These are phyloP conservation scores for Exophiala bonariae DNA, from an alignment of 2,329 filamentous ascomycete genomes.

Conservation along the genomic window DNA sequence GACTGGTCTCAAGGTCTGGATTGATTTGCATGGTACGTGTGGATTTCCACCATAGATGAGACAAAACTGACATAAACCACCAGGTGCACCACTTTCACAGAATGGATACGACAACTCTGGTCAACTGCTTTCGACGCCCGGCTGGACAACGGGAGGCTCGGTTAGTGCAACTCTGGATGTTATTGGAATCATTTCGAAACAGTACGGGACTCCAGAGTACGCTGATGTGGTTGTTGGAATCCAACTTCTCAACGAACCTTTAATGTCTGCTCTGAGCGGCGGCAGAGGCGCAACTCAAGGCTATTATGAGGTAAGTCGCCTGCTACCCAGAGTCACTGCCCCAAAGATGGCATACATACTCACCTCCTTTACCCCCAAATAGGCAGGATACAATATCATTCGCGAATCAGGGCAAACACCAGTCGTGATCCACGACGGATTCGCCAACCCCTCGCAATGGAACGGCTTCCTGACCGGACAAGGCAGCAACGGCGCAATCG, in stretches of 20 bases:
- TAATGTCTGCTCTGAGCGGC: slow-evolving; percentile 30
- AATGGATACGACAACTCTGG: slow-evolving; percentile 70
- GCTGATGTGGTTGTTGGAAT: slow-evolving; percentile 59
- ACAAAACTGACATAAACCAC: slow-evolving; percentile 1
- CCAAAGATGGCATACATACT: too few species aligned
- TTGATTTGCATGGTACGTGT: slow-evolving; percentile 67
- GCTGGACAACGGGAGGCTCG: slow-evolving; percentile 40
- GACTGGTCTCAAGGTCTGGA: slow-evolving; percentile 62
- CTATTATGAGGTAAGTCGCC: slow-evolving; percentile 51
- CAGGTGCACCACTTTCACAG: slow-evolving; percentile 58
- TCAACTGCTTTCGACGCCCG: slow-evolving; percentile 32
- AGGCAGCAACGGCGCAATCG: slow-evolving; percentile 51
- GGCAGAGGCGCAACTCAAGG: slow-evolving; percentile 48
- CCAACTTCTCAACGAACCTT: slow-evolving; percentile 46
- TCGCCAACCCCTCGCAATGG: slow-evolving; percentile 52
- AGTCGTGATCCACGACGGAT: slow-evolving; percentile 54
- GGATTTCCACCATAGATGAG: too few species aligned
- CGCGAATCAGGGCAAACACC: slow-evolving; percentile 28
- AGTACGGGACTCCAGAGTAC: slow-evolving; percentile 55
- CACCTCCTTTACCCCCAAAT: not conserved
- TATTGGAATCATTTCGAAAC: slow-evolving; percentile 57
- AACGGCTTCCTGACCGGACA: slow-evolving; percentile 59
- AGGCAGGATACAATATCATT: slow-evolving; percentile 18
- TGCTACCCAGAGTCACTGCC: too few species aligned
- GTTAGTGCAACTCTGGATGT: slow-evolving; percentile 49